Evolutionary conservation across 2,329 filamentous ascomycete species (phyloP), one percentile per base, ranked within the genome.

Genomic region (Sarocladium oryzae): DNA sequence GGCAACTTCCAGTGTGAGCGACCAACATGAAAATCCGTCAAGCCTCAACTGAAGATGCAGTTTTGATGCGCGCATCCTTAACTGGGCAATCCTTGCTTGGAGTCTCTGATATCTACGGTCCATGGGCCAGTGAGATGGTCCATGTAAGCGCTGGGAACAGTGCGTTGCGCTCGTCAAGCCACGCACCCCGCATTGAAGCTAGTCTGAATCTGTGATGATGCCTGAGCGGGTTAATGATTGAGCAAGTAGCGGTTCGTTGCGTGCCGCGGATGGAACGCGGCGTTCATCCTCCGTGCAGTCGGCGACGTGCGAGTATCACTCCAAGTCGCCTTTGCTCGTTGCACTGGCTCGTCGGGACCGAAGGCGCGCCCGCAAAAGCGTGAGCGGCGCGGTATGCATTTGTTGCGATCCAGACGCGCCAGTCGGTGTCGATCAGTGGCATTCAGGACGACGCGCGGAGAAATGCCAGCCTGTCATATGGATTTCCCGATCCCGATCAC

Each of bases 241-340:
- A 48, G 7, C 28, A 20, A 33, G 43, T 48, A 21, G 28, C 43
- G 43, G 43, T 18, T 13, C 26, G 43, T 33, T 16, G 43, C 43
- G 43, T 48, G 43, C 43, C 43, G 43, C 43, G 43, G 43, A 33
- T 48, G 43, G 43, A 48, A 32, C 26, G 43, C 28, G 43, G n/a
- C 33, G 43, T 48, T 48, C 26, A 26, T 21, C 20, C 28, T 8
- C 20, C 15, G 16, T 48, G 43, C 40, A 48, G 43, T n/a, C 30
- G 30, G 37, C 18, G 6, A 21, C 8, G 37, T 45, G 24, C 8
- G 21, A 9, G n/a, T 13, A 28, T 45, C 40, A 20, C 18, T 9
- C 8, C 37, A 23, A n/a, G 20, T 21, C 15, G 6, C 6, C 9
- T 15, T 40, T 21, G 7, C 6, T 23, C 16, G 37, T 40, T 40